Conservation (phyloP, 768 basidiomycete species). For the Multifurca ochricompacta region DNA sequence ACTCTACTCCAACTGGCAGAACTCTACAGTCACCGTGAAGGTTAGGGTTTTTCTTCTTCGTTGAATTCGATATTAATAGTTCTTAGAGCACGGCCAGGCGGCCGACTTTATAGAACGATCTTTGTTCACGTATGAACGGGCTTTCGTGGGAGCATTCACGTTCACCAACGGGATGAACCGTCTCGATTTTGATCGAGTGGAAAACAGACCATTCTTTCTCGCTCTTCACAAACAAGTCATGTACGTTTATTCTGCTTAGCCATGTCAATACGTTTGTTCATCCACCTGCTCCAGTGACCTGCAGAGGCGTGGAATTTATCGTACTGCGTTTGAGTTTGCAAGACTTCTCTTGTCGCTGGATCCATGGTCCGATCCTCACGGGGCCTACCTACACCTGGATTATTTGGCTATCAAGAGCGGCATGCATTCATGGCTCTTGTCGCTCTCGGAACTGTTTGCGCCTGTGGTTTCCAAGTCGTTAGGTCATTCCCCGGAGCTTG, state of each 20-base stretch:
- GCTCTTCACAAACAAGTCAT: conserved; percentile 77
- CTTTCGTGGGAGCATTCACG: conserved; percentile 80
- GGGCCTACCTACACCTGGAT: conserved; percentile 74
- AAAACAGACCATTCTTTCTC: conserved; percentile 89
- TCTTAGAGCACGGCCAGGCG: conserved; percentile 69
- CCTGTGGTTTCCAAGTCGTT: conserved; percentile 11
- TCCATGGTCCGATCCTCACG: conserved; percentile 85
- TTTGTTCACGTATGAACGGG: conserved; percentile 86
- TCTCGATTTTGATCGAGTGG: conserved; percentile 83
- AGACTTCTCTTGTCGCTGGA: conserved; percentile 81
- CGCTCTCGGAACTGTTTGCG: conserved; percentile 48
- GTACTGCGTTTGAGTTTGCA: conserved; percentile 88
- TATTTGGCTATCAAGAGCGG: conserved; percentile 76
- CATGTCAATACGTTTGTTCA: neutral
- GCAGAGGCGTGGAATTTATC: conserved; percentile 79
- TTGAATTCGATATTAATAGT: neutral
- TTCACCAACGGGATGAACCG: conserved; percentile 75
- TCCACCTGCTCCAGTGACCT: conserved; percentile 48
- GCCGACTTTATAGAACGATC: conserved; percentile 90
- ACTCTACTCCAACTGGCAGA: conserved; percentile 83
- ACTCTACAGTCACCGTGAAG: conserved; percentile 81
- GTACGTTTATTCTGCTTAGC: conserved; percentile 34
- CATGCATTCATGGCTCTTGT: conserved; percentile 74
- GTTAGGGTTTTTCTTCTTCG: conserved; percentile 31
- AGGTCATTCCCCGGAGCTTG: conserved; percentile 18